A percentile compares a stretch with the other conserved stretches of the same genome.
Evolutionary conservation across 441 rosid genomes (phyloP).

Genomic region (Melastoma candidum): DNA sequence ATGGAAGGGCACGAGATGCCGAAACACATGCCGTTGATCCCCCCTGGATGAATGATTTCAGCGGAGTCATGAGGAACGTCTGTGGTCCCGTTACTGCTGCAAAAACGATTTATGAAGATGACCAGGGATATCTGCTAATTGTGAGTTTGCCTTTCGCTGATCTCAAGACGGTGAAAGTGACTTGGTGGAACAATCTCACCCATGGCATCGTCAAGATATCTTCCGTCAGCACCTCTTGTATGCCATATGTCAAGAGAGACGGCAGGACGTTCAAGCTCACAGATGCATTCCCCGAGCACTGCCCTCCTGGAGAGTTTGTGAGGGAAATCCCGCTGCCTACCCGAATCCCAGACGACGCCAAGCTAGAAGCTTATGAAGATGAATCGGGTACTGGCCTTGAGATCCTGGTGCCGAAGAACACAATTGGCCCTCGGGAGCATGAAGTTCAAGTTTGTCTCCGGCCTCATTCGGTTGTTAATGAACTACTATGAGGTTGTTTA

Average conservation of each 20-base stretch:
- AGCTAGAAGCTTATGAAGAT: slow-evolving; percentile 55
- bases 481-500: slow-evolving; percentile 16
- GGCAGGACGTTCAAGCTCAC: slow-evolving; percentile 58
- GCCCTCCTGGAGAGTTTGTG: slow-evolving; percentile 64
- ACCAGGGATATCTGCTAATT: slow-evolving; percentile 47
- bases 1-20: slow-evolving; percentile 26
- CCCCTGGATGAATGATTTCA: slow-evolving; percentile 45
- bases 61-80: slow-evolving; percentile 45
- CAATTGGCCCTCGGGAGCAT: slow-evolving; percentile 51
- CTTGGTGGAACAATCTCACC: slow-evolving; percentile 62
- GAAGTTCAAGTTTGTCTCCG: slow-evolving; percentile 66
- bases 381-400: slow-evolving; percentile 56
- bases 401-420: slow-evolving; percentile 56
- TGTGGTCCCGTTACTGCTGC: slow-evolving; percentile 61
- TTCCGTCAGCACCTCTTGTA: slow-evolving; percentile 43
- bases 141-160: slow-evolving; percentile 61
- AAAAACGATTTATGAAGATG: slow-evolving; percentile 57
- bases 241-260: slow-evolving; percentile 49
- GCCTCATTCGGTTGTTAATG: slow-evolving; percentile 46
- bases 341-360: slow-evolving; percentile 62
- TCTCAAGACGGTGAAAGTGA: slow-evolving; percentile 57
- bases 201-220: slow-evolving; percentile 55
- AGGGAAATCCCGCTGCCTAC: slow-evolving; percentile 55
- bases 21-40: slow-evolving; percentile 41
- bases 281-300: slow-evolving; percentile 56